Base-by-base conservation (phyloP, 768 basidiomycete genomes). In the Tylopilus plumbeoviolaceoides region DNA sequence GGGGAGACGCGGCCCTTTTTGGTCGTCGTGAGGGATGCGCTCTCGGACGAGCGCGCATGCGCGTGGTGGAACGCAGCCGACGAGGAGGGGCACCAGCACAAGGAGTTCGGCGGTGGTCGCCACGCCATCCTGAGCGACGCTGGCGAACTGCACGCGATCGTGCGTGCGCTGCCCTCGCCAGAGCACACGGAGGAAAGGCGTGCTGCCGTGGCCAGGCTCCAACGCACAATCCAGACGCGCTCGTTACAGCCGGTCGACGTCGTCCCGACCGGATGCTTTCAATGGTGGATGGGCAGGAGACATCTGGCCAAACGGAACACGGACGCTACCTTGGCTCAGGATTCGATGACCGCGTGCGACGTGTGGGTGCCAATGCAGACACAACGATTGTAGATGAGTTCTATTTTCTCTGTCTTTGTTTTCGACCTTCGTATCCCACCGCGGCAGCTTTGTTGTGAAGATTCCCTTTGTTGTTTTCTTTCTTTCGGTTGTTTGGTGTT, bases 1-100 rank as follows among this genome's bases (percentile, higher is more conserved):
- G 65, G 65, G 40, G 59, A 66, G 14, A 66, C 50, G 23, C 64
- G 66, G 6, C 65, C 65, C 4, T 10, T 66, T 38, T 12, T 68
- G 45, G 56, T 66, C 43, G 48, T 66, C 42, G 64, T 63, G 36
- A 51, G 36, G 50, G 66, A 55, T 18, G 64, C 61, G 2, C 28
- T 6, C 18, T 61, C 65, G 14, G 59, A 63, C 18, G 52, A 58
- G 27, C 18, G 18, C 9, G 65, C 66, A 14, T 4, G 30, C 23
- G 56, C 47, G 28, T 66, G 63, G 65, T 66, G 65, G 65, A 47
- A 49, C 18, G 11, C 41, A 25, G 44, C 50, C 5, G 50, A 55
- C 12, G 51, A 55, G 2, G 33, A 35, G 15, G 35, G 12, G 35
- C 50, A 64, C 18, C 48, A 38, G 46, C 47, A 58, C 31, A n/a